phyloP scores from a whole-genome alignment of 495 filamentous ascomycete genomes.

The Aspergillus saccharolyticus region DNA sequence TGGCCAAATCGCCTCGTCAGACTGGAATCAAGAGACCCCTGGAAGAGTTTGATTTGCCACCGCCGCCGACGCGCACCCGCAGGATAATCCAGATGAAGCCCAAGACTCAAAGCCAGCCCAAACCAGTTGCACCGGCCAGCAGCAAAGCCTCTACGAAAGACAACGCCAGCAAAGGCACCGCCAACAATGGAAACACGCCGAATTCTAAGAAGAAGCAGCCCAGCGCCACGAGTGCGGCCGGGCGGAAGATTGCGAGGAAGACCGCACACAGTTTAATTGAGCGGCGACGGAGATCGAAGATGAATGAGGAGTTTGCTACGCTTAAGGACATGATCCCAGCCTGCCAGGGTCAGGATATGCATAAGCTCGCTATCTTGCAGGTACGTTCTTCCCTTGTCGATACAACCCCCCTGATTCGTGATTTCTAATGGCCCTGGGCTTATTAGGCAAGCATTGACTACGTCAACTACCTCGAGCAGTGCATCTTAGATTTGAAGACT shows the following conservation, averaged over 20 bases:
- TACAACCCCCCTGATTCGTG: neutral
- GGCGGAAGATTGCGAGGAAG: conserved; percentile 89
- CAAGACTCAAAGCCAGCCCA: conserved; percentile 32
- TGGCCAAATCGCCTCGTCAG: conserved; percentile 54
- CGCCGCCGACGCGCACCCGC: conserved; percentile 83
- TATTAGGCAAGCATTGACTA: conserved; percentile 90
- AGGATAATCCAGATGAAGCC: conserved; percentile 98
- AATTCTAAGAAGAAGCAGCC: conserved; percentile 64
- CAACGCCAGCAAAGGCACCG: conserved; percentile 19
- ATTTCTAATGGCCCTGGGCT: conserved; percentile 5
- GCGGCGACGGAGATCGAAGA: conserved; percentile 83
- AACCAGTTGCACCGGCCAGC: conserved; percentile 15
- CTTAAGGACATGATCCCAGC: conserved; percentile 96
- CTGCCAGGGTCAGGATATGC: conserved; percentile 87
- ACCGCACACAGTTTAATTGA: conserved; percentile 96
- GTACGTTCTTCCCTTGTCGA: conserved; percentile 41
- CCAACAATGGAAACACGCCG: conserved; percentile 20
- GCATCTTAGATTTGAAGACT: conserved; percentile 74
- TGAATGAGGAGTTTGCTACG: conserved; percentile 97
- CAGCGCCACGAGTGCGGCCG: conserved; percentile 68
- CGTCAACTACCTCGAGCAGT: conserved; percentile 88
- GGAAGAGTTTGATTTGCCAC: conserved; percentile 72
- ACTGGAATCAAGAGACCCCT: conserved; percentile 46
- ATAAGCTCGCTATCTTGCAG: conserved; percentile 95
- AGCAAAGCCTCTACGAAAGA: conserved; percentile 27